Evolutionary conservation across 768 basidiomycete genomes (phyloP).

Genomic region (Russula brevipes): DNA sequence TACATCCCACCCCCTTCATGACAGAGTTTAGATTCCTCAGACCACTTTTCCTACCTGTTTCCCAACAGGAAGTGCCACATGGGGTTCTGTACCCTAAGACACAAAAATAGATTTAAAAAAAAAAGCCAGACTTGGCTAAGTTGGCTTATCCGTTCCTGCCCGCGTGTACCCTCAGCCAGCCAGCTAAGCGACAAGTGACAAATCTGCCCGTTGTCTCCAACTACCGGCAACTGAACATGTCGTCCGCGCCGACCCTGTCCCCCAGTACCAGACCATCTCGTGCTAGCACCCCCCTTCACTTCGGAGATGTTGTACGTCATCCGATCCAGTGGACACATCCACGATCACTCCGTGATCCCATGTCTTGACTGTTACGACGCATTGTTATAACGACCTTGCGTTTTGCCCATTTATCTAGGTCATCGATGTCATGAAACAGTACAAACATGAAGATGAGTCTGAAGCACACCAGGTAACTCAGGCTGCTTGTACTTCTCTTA

Average conservation of each 20-base stretch:
- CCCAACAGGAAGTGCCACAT: too few species aligned
- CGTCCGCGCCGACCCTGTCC: conserved; percentile 7
- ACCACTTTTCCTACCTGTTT: too few species aligned
- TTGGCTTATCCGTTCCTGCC: too few species aligned
- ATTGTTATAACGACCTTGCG: conserved; percentile 30
- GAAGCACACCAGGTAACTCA: conserved; percentile 73
- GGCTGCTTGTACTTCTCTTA: neutral
- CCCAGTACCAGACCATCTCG: conserved; percentile 22
- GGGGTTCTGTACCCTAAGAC: too few species aligned
- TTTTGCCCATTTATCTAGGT: conserved; percentile 47
- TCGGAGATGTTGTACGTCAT: conserved; percentile 41
- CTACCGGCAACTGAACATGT: conserved; percentile 22
- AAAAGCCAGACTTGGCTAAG: too few species aligned
- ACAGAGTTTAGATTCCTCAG: too few species aligned
- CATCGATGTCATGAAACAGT: conserved; percentile 58
- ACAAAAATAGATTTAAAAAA: too few species aligned
- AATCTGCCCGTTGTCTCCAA: too few species aligned
- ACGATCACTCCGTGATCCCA: conserved; percentile 12
- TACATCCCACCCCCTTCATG: too few species aligned
- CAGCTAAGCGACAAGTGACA: too few species aligned
- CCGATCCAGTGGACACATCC: conserved; percentile 16
- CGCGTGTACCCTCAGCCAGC: too few species aligned
- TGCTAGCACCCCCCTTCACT: conserved; percentile 28
- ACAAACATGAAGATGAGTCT: conserved; percentile 75
- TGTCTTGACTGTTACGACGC: conserved; percentile 25